Evolutionary conservation across 2,329 filamentous ascomycete species (phyloP).

Genomic region (Epichloe sp.): DNA sequence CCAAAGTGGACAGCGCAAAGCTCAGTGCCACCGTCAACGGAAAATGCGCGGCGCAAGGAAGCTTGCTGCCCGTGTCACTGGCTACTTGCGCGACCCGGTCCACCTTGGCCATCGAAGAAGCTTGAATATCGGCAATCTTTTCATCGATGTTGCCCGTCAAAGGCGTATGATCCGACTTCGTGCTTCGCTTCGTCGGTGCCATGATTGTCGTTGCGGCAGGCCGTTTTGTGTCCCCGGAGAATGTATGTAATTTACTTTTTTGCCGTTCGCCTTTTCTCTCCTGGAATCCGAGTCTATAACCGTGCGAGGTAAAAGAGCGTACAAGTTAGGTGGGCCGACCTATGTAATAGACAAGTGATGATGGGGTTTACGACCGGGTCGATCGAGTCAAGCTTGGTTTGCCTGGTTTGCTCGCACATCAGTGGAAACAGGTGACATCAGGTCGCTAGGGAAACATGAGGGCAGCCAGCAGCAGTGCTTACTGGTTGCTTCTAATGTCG

Average conservation of each 20-base stretch:
- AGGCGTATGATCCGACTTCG: conserved; percentile 5
- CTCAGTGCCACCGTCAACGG: conserved; percentile 39
- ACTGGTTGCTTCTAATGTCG: too few relatives aligned
- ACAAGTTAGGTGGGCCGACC: background rate
- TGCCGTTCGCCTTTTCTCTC: background rate
- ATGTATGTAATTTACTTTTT: too few relatives aligned
- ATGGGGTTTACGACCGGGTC: background rate
- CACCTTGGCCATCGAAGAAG: conserved; percentile 8
- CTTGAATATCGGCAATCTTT: background rate
- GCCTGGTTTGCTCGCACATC: background rate
- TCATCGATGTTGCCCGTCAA: conserved; percentile 5
- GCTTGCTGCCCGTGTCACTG: conserved; percentile 10
- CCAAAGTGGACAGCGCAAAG: conserved; percentile 48
- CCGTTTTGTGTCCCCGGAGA: background rate
- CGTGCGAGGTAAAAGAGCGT: background rate
- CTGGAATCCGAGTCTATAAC: background rate
- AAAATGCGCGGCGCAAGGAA: conserved; percentile 36
- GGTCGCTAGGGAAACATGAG: conserved; percentile 7
- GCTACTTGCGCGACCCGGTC: conserved; percentile 2
- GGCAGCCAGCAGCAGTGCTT: background rate
- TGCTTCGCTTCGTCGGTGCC: conserved; percentile 14
- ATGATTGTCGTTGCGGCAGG: conserved; percentile 1
- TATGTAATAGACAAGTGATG: background rate
- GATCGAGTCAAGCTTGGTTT: too few relatives aligned
- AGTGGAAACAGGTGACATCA: conserved; percentile 7